Percentiles rank a stretch among this genome's conserved stretches.
Evolutionary conservation across 148 eudicot genomes (phyloP).

Genomic region (Linanthus parryae): DNA sequence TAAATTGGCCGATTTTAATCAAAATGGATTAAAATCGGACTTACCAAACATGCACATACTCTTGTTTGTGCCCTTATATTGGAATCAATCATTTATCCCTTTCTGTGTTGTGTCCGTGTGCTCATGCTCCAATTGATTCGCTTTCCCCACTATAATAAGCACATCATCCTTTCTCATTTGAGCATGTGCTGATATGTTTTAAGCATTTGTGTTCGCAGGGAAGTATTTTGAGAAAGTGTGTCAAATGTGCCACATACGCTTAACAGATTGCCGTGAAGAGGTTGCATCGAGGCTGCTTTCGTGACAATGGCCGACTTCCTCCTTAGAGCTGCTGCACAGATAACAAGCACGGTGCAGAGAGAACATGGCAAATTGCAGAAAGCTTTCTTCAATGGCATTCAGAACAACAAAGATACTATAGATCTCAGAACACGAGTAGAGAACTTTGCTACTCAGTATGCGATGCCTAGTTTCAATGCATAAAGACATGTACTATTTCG

Average conservation of each 20-base stretch:
- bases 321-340: conserved; percentile 66
- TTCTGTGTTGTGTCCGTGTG: too few species aligned
- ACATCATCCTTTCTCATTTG: too few species aligned
- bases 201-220: conserved; percentile 33
- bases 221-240: conserved; percentile 85
- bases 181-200: too few species aligned
- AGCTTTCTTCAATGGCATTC: conserved; percentile 52
- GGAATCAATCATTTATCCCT: too few species aligned
- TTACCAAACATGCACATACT: too few species aligned
- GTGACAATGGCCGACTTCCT: conserved; percentile 82
- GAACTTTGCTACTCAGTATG: conserved; percentile 70
- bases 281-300: conserved; percentile 79
- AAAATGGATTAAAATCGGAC: too few species aligned
- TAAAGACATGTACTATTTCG: too few species aligned
- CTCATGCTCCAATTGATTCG: too few species aligned
- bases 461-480: conserved; percentile 73
- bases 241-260: conserved; percentile 79
- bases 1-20: too few species aligned
- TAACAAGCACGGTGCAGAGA: conserved; percentile 48
- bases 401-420: conserved; percentile 52
- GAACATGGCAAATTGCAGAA: conserved; percentile 62
- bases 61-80: too few species aligned
- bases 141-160: too few species aligned
- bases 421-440: conserved; percentile 65
- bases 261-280: conserved; percentile 91